A percentile compares a stretch with the other conserved stretches of the same genome.
Evolutionary conservation across 2,329 filamentous ascomycete genomes (phyloP).

Genomic region (Mycosphaerella arachidis): DNA sequence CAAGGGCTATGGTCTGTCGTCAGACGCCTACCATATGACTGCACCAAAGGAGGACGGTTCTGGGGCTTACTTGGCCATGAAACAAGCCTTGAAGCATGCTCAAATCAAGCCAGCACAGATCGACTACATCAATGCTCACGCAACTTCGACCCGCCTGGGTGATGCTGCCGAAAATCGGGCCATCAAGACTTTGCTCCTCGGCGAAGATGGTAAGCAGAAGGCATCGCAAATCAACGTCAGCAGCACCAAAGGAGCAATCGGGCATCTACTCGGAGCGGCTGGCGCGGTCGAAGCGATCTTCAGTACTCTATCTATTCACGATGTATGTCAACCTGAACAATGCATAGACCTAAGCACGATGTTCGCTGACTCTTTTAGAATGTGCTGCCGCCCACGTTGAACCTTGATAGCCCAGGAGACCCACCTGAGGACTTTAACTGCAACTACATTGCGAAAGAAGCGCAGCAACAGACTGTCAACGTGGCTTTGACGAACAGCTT

Average conservation of each 20-base stretch:
- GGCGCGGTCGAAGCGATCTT: conserved; percentile 89
- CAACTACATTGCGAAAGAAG: conserved; percentile 73
- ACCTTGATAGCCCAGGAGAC: conserved; percentile 61
- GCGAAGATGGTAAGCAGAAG: conserved; percentile 59
- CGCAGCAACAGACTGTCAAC: conserved; percentile 66
- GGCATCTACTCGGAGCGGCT: conserved; percentile 85
- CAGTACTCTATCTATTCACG: conserved; percentile 68
- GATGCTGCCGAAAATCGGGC: conserved; percentile 84
- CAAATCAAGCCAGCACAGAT: conserved; percentile 63
- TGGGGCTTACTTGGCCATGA: conserved; percentile 83
- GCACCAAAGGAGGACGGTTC: conserved; percentile 77
- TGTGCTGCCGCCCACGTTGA: conserved; percentile 78
- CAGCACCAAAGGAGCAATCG: conserved; percentile 89
- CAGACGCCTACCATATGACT: conserved; percentile 91
- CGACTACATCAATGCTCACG: conserved; percentile 94
- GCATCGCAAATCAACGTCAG: conserved; percentile 72
- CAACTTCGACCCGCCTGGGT: conserved; percentile 79
- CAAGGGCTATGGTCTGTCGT: conserved; percentile 81
- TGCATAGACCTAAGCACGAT: neutral
- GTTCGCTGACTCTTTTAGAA: conserved; percentile 49
- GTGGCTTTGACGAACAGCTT: conserved; percentile 92
- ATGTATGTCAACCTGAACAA: conserved; percentile 53
- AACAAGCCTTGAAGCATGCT: conserved; percentile 70
- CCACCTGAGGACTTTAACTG: conserved; percentile 64
- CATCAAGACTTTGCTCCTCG: conserved; percentile 71